Percentiles rank a stretch among this genome's conserved stretches.
These are phyloP conservation scores for Jatropha multifida DNA, from an alignment of 441 rosid genomes.

Conservation along the genomic window DNA sequence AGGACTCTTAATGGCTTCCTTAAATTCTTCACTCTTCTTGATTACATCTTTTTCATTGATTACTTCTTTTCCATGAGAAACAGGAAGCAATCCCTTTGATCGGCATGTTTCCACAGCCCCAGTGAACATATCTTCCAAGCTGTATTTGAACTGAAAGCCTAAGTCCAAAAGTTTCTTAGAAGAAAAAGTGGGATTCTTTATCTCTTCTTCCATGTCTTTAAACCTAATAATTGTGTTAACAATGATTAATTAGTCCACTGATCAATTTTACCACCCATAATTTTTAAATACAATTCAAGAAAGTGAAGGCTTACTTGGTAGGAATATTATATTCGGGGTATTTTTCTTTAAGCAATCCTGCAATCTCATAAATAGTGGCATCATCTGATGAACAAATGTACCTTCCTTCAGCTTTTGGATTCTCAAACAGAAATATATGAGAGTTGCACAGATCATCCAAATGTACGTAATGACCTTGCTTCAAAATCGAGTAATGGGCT, in stretches of 20 bases:
- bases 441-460: constrained; percentile 77
- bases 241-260: background rate
- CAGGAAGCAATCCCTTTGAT: constrained; percentile 55
- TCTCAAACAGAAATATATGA: constrained; percentile 71
- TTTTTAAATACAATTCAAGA: too few species aligned
- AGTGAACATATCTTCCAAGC: constrained; percentile 65
- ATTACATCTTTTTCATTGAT: background rate
- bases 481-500: too few species aligned
- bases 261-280: too few species aligned
- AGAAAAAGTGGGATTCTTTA: constrained; percentile 42
- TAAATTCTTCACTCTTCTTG: background rate
- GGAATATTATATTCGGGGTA: constrained; percentile 68
- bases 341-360: constrained; percentile 46
- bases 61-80: background rate
- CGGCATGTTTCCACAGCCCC: constrained; percentile 74
- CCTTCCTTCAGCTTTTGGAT: constrained; percentile 70
- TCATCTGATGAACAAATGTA: constrained; percentile 71
- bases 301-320: constrained; percentile 35
- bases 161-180: constrained; percentile 63
- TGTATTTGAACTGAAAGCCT: constrained; percentile 73
- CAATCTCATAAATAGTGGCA: constrained; percentile 53
- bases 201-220: constrained; percentile 54
- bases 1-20: too few species aligned
- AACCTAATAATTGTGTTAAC: constrained; percentile 30
- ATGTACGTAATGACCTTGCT: constrained; percentile 28